Conservation (phyloP, 1,139 yeast species). For the Blastobotrys capitulatus region DNA sequence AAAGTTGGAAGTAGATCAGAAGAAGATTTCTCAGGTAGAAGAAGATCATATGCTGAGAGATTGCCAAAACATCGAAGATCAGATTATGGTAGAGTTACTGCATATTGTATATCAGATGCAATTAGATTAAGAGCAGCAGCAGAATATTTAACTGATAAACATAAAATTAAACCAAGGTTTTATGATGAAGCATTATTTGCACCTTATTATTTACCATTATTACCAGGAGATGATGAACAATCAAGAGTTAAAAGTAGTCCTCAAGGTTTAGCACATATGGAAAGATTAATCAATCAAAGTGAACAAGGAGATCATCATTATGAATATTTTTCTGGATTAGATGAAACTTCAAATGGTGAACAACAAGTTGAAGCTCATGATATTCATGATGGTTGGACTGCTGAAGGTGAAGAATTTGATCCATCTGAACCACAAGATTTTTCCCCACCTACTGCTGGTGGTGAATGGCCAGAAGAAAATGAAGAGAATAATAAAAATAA, state of each 20-base stretch:
- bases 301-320: conserved; percentile 88
- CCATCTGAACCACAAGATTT: conserved; percentile 66
- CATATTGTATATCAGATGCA: conserved; percentile 82
- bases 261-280: conserved; percentile 61
- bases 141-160: conserved; percentile 59
- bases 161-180: conserved; percentile 76
- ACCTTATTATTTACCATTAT: conserved; percentile 79
- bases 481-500: neutral
- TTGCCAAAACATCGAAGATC: conserved; percentile 64
- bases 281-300: conserved; percentile 67
- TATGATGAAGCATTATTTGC: conserved; percentile 91
- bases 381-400: conserved; percentile 11
- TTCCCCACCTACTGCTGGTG: conserved; percentile 31
- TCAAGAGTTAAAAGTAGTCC: conserved; percentile 77
- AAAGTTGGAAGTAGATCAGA: conserved; percentile 15
- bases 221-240: conserved; percentile 81
- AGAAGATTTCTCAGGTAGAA: conserved; percentile 28
- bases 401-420: conserved; percentile 41
- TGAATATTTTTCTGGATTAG: conserved; percentile 81
- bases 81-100: conserved; percentile 77
- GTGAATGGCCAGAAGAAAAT: conserved; percentile 6
- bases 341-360: conserved; percentile 12
- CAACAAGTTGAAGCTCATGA: conserved; percentile 34
- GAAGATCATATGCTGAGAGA: conserved; percentile 60
- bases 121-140: conserved; percentile 61